Conservation (phyloP, 2,329 filamentous ascomycete genomes). For the Curvularia spicifera region DNA sequence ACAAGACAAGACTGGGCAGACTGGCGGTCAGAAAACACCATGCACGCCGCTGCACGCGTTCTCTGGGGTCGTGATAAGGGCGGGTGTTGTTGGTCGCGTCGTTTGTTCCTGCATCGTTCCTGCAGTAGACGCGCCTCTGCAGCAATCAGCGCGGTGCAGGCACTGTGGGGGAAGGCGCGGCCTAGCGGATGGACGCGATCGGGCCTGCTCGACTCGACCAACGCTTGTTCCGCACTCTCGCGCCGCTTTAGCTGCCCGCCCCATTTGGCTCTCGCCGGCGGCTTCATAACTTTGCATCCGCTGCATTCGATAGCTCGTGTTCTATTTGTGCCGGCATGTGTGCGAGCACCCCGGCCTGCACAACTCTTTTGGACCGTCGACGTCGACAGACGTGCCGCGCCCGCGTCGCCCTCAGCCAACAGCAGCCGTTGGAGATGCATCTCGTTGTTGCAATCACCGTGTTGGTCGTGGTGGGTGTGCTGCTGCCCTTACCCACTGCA, state of each 20-base stretch:
- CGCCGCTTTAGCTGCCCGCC: conserved; percentile 25
- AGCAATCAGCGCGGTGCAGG: conserved; percentile 31
- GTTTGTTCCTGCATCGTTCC: conserved; percentile 43
- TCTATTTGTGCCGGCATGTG: conserved; percentile 45
- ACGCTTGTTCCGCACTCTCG: conserved; percentile 37
- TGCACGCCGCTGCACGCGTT: conserved; percentile 17
- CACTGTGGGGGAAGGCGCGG: conserved; percentile 39
- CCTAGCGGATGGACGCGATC: conserved; percentile 31
- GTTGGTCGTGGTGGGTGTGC: no score
- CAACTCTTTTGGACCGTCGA: conserved; percentile 25
- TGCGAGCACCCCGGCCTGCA: conserved; percentile 38
- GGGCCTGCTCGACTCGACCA: conserved; percentile 31
- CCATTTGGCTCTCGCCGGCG: conserved; percentile 31
- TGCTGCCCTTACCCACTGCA: background rate
- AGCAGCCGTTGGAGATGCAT: conserved; percentile 27
- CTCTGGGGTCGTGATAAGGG: background rate
- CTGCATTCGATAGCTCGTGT: conserved; percentile 42
- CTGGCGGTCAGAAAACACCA: background rate
- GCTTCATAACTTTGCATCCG: conserved; percentile 31
- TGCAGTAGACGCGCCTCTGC: conserved; percentile 47
- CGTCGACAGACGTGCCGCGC: conserved; percentile 14
- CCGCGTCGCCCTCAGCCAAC: background rate
- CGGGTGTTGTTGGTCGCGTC: conserved; percentile 4
- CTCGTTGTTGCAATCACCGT: conserved; percentile 3
- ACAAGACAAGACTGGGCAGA: background rate